phyloP scores from a whole-genome alignment of 352 stramenopile species.

The Globisporangium orthogonon region DNA sequence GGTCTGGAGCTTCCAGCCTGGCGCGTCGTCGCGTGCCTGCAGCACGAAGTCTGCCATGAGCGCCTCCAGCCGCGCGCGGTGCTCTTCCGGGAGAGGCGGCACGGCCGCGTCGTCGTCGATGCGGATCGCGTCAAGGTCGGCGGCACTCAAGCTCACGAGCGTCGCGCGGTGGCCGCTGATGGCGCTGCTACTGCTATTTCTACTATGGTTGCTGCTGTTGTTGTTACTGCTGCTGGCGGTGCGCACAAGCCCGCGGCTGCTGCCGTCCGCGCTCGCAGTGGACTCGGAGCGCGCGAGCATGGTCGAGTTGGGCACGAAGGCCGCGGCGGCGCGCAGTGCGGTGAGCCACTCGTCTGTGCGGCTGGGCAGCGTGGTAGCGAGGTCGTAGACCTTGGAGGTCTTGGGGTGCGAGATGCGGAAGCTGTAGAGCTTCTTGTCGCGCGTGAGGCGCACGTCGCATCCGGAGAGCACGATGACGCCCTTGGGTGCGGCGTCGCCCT shows the following conservation, averaged over 20 bases:
- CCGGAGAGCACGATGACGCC: slow-evolving; percentile 64
- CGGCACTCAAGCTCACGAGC: slow-evolving; percentile 12
- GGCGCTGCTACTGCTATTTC: background rate
- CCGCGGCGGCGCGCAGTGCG: slow-evolving; percentile 31
- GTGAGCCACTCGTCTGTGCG: slow-evolving; percentile 58
- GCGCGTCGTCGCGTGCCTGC: slow-evolving; percentile 37
- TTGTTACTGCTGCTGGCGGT: background rate
- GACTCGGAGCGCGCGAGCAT: slow-evolving; percentile 8
- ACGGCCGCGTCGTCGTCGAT: slow-evolving; percentile 16
- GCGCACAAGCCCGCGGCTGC: background rate
- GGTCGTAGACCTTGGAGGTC: slow-evolving; percentile 61
- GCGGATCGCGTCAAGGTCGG: slow-evolving; percentile 7
- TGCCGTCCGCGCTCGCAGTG: slow-evolving; percentile 1
- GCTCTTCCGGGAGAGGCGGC: slow-evolving; percentile 22
- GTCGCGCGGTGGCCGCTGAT: slow-evolving; percentile 9
- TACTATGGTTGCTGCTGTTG: background rate
- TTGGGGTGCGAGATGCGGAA: slow-evolving; percentile 70
- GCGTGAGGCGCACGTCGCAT: slow-evolving; percentile 39
- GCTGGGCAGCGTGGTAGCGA: slow-evolving; percentile 47
- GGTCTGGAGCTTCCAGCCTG: slow-evolving; percentile 54
- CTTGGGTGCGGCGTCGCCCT: slow-evolving; percentile 49
- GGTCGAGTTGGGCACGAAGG: slow-evolving; percentile 14
- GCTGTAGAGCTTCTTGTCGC: slow-evolving; percentile 67
- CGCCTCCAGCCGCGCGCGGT: slow-evolving; percentile 33
- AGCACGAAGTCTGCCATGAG: slow-evolving; percentile 58